These are phyloP conservation scores for Brasilioporus rufonigricans DNA, from an alignment of 768 basidiomycete genomes.

Conservation along the genomic window DNA sequence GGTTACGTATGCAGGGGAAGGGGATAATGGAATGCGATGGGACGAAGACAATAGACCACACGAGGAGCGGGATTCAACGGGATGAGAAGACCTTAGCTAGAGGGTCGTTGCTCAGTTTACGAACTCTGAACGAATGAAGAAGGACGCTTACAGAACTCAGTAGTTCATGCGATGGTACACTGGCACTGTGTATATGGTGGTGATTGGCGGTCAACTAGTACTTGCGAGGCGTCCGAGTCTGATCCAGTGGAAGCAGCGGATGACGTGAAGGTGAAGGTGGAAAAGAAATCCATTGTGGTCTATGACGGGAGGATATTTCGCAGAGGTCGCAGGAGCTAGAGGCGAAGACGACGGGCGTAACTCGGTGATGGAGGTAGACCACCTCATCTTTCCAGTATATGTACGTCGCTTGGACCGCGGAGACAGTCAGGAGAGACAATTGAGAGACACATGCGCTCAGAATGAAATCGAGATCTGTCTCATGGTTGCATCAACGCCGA, in stretches of 20 bases:
- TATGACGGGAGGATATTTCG: slow-evolving; percentile 5
- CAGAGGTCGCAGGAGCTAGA: slow-evolving; percentile 1
- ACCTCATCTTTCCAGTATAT: slow-evolving; percentile 5
- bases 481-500: slow-evolving; percentile 2
- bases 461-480: slow-evolving; percentile 1
- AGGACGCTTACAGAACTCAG: slow-evolving; percentile 10
- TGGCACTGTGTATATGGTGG: neutral
- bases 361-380: slow-evolving; percentile 2
- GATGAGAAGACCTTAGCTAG: neutral
- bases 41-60: neutral
- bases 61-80: neutral
- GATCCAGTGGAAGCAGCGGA: neutral
- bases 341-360: slow-evolving; percentile 6
- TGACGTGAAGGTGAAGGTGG: neutral
- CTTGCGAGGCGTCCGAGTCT: slow-evolving; percentile 1
- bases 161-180: slow-evolving; percentile 21
- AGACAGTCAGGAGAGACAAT: slow-evolving; percentile 13
- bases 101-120: neutral
- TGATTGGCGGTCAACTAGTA: slow-evolving; percentile 12
- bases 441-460: neutral
- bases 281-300: slow-evolving; percentile 21
- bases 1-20: neutral
- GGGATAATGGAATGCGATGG: neutral
- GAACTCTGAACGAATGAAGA: neutral
- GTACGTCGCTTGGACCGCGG: slow-evolving; percentile 8